Base-by-base conservation (phyloP, 352 stramenopile species). In the Phytophthora aleatoria region DNA sequence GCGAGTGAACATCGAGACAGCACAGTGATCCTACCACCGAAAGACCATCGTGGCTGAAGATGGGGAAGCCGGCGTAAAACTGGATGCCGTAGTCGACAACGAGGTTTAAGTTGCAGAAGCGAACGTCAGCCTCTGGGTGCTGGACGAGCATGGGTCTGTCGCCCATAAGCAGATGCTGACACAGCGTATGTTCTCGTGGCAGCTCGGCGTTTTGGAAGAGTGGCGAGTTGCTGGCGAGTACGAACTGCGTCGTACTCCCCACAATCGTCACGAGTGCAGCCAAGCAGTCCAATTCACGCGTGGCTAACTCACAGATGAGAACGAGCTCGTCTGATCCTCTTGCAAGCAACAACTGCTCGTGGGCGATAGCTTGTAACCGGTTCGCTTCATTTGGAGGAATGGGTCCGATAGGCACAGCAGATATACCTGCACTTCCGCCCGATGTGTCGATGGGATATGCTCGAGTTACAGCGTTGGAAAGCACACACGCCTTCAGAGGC, bases 91-190 rank as follows among this genome's bases (percentile, higher is more conserved):
- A 61, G 42, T 70, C 53, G 47, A 69, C 60, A 7, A 85, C 69
- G 2, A 69, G 62, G 15, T 45, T 55, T 28, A 75, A 61, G 43
- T 71, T 61, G 27, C 59, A 50, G 51, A 91, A 91, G 36, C 79
- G 79, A 16, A 84, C 63, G 61, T 91, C 82, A 3, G 81, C 72
- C 54, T 87, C 79, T 1, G 78, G 69, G 45, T 91, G 75, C 9
- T 73, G 71, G 33, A 88, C 76, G 20, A 91, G 56, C 43, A 91
- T 67, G 1, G 77, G 77, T 50, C 72, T 71, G 48, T 77, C 60
- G 2, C 72, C 74, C 77, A 85, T 85, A 15, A 89, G 43, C 10
- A 72, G 62, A 57, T 89, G 77, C 48, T 79, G 67, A 52, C 77
- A 87, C 43, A 89, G 64, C 6, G 73, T 73, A 11, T 85, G 67